Base-by-base conservation (phyloP, 2,329 filamentous ascomycete species). In the Aspergillus carbonarius region DNA sequence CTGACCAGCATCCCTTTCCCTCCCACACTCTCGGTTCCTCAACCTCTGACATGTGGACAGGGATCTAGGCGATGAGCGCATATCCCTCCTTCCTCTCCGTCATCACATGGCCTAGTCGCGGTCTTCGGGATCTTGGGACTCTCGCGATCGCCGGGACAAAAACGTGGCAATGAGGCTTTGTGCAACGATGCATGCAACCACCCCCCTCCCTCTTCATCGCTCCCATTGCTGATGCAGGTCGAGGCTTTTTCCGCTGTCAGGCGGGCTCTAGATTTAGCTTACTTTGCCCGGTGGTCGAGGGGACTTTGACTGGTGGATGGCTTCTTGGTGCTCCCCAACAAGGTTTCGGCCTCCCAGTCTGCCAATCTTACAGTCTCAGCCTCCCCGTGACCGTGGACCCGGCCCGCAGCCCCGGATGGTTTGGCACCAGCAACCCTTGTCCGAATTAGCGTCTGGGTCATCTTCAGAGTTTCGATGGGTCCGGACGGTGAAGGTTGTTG, bases 81-180 rank as follows among this genome's bases (percentile, higher is more conserved):
- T 18, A 10, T 18, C 39, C 37, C 37, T n/a, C 37, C 37, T 17
- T n/a, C 37, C 8, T 18, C 39, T 42, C 39, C 39, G 20, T 42
- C 39, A 42, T 42, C 39, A 42, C 39, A 42, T 42, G 39, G 39
- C 18, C 18, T 42, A 18, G n/a, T 32, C 25, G 32, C 32, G 20
- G 23, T 17, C 20, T 46, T 27, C 23, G 42, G 42, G 42, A 47
- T 47, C 44, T 47, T 47, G 44, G 44, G 44, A 47, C 23, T 46
- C 4, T 42, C 44, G 44, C 44, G 44, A 48, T 48, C 44, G 32
- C 44, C 44, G 44, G 44, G 44, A 30, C 44, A 30, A 55, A 55
- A 56, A 56, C 58, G 58, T 60, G 58, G 58, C 58, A 42, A 57
- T 54, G 58, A 60, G 58, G 58, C 58, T 60, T 60, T 57, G 54